These are phyloP conservation scores for Extremus antarcticus DNA, from an alignment of 495 filamentous ascomycete genomes.

Conservation along the genomic window DNA sequence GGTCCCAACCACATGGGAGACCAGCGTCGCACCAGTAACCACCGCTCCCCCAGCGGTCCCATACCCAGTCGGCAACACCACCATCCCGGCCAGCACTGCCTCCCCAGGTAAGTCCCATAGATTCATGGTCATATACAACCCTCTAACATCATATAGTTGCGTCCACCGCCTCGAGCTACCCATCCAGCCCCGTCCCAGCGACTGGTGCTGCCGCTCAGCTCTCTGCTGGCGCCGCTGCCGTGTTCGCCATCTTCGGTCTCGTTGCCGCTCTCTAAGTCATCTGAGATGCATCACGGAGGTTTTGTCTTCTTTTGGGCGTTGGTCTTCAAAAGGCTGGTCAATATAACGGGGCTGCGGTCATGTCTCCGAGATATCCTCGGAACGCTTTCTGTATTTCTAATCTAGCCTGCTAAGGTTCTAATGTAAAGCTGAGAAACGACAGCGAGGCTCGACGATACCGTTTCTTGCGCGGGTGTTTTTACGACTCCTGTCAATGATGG, in stretches of 20 bases:
- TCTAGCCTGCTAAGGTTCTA: neutral
- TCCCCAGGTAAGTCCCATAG: neutral
- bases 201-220: constrained; percentile 2
- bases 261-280: neutral
- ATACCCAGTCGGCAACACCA: neutral
- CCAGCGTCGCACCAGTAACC: neutral
- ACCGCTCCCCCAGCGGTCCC: neutral
- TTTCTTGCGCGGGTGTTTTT: neutral
- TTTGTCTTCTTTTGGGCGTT: neutral
- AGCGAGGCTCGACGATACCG: too few relatives aligned
- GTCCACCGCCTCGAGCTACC: neutral
- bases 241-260: constrained; percentile 5
- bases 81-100: neutral
- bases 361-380: neutral
- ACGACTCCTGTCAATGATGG: neutral
- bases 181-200: neutral
- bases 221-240: neutral
- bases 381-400: neutral
- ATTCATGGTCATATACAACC: neutral
- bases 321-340: neutral
- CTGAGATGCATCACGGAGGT: neutral
- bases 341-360: neutral
- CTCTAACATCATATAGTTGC: neutral
- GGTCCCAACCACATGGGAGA: neutral
- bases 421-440: too few relatives aligned